Conservation (phyloP, 2,329 filamentous ascomycete species). For the Alternaria dauci region DNA sequence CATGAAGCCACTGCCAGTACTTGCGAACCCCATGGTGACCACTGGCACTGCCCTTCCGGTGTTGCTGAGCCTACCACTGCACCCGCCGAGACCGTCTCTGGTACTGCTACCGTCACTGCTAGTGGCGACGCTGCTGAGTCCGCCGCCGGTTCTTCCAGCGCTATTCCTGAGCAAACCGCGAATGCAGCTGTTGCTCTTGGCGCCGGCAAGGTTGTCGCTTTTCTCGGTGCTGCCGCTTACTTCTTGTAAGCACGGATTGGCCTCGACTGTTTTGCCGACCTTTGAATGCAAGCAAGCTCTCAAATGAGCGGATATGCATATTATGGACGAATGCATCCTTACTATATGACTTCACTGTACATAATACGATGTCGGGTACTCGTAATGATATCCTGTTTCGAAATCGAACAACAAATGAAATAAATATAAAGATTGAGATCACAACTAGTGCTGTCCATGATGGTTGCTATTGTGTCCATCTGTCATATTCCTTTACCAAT, state of each 20-base stretch:
- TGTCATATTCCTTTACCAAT: background rate
- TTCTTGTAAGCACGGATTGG: slow-evolving; percentile 8
- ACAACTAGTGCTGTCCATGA: no score
- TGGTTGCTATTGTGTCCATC: background rate
- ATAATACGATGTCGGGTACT: background rate
- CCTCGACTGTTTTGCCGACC: background rate
- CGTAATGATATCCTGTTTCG: background rate
- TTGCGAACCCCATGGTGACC: slow-evolving; percentile 38
- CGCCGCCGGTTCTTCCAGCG: slow-evolving; percentile 11
- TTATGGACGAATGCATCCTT: background rate
- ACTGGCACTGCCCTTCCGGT: slow-evolving; percentile 41
- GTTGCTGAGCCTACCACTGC: slow-evolving; percentile 35
- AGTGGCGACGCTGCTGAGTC: slow-evolving; percentile 6
- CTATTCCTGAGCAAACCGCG: slow-evolving; percentile 11
- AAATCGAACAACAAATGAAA: background rate
- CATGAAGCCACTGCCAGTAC: slow-evolving; percentile 37
- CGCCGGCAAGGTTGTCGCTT: slow-evolving; percentile 3
- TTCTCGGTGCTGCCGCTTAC: slow-evolving; percentile 13
- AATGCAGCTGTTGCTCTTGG: slow-evolving; percentile 12
- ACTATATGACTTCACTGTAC: background rate
- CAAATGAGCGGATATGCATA: background rate
- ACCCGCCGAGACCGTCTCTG: slow-evolving; percentile 13
- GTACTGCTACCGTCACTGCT: slow-evolving; percentile 16
- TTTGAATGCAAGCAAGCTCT: background rate
- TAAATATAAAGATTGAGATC: background rate